Base-by-base conservation (phyloP, 805 yeast genomes). In the Yarrowia sp. region DNA sequence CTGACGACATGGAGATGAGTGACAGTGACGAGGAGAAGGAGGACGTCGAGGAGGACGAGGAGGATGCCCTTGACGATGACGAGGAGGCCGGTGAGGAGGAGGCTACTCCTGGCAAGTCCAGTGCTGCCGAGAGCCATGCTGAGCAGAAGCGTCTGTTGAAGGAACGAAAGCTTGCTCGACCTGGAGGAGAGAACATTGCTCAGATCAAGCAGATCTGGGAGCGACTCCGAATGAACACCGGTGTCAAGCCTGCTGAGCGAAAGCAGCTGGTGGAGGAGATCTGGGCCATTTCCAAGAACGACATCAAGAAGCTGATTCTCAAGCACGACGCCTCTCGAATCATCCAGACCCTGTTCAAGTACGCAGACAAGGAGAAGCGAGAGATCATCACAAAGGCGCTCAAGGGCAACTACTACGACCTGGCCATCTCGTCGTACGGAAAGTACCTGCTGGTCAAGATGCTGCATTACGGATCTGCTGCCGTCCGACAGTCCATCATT, bases 291-390 rank as follows among this genome's bases (percentile, higher is more conserved):
- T 80, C 96, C 60, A 84, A 88, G 71, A 91, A 88, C 71, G 85
- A 86, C 62, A 82, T 92, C 65, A 84, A 84, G 68, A 98, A 93
- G 71, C 82, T 93, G 69, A 97, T 93, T 38, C 76, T 93, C 78
- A 92, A 95, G 79, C 99, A 93, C 74, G 98, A 93, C 80, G 93
- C 98, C 9, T 90, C 97, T 28, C 85, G 99, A 79, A 93, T 93
- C 65, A 96, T 93, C 45, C 99, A 93, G 78, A 92, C 98, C 1
- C 82, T 93, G 69, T 87, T 93, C 67, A 93, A 93, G 75, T 91
- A 89, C 74, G 86, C 95, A 11, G 80, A 88, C 42, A 90, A 87
- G 72, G 90, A 86, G 61, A 86, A 92, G 78, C 85, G 97, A 78
- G 87, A 85, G 31, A 80, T 79, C 28, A 85, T 93, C 68, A 87